phyloP scores from a whole-genome alignment of 139 green algal genomes.

The Deuterostichococcus epilithicus region DNA sequence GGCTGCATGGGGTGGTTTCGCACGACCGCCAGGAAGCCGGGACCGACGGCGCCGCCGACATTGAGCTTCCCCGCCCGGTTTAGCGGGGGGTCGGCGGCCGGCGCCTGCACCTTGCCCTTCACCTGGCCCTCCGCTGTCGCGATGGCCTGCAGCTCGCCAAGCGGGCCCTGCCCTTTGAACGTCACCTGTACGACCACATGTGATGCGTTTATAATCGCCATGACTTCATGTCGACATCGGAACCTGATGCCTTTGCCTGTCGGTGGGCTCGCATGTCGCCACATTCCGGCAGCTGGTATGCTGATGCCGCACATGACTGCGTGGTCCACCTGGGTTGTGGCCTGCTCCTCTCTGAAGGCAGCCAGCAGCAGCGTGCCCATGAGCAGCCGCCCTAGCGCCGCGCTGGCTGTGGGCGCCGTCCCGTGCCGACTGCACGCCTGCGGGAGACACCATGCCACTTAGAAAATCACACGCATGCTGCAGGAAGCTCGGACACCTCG shows the following conservation, averaged over 20 bases:
- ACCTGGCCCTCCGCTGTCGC: conserved; percentile 53
- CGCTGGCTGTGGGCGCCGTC: conserved; percentile 79
- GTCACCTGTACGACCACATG: conserved; percentile 66
- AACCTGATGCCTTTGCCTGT: no score
- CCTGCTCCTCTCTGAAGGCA: conserved; percentile 70
- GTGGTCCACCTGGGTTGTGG: conserved; percentile 51
- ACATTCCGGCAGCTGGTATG: no score
- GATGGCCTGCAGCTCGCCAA: conserved; percentile 55
- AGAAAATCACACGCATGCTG: background rate
- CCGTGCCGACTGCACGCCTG: conserved; percentile 32
- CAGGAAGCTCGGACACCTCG: background rate
- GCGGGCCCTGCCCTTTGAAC: conserved; percentile 75
- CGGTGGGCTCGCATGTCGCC: no score
- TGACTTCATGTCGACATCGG: no score
- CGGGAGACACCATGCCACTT: background rate
- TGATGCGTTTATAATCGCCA: no score
- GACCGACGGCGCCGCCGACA: conserved; percentile 69
- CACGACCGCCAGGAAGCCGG: conserved; percentile 75
- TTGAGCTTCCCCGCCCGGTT: conserved; percentile 78
- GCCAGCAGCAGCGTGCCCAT: conserved; percentile 79
- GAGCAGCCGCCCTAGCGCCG: conserved; percentile 77
- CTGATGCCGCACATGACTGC: no score
- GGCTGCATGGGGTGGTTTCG: conserved; percentile 29
- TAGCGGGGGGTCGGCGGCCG: conserved; percentile 70
- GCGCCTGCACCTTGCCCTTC: conserved; percentile 71